Percentiles rank a stretch among this genome's conserved stretches.
phyloP scores from a whole-genome alignment of 106 monocot genomes.

The Dendrobium huoshanense region DNA sequence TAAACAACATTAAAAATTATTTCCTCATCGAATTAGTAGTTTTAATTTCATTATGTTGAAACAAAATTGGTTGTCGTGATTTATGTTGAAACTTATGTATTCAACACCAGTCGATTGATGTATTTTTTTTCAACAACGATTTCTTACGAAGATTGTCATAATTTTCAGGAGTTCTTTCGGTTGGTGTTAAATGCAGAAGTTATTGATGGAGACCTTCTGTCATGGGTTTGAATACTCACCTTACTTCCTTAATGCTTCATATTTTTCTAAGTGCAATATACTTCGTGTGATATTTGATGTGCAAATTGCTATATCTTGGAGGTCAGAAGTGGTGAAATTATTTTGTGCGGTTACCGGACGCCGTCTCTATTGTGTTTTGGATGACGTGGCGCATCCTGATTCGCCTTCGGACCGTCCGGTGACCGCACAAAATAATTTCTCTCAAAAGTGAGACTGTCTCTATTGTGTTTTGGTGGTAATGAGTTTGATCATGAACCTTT shows the following conservation, averaged over 20 bases:
- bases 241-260: neutral
- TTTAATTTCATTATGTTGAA: too few relatives aligned
- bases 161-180: constrained; percentile 71
- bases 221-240: constrained; percentile 47
- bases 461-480: neutral
- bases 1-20: too few relatives aligned
- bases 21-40: too few relatives aligned
- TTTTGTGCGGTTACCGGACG: too few relatives aligned
- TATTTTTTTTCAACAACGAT: neutral
- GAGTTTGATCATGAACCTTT: neutral
- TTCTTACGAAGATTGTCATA: neutral
- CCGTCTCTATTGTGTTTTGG: too few relatives aligned
- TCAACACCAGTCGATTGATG: too few relatives aligned
- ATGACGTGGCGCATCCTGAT: too few relatives aligned
- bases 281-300: neutral
- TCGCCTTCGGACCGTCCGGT: too few relatives aligned
- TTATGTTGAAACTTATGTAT: too few relatives aligned
- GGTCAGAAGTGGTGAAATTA: neutral
- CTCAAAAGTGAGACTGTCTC: neutral
- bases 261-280: neutral
- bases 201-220: constrained; percentile 72
- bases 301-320: neutral
- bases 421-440: too few relatives aligned
- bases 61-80: too few relatives aligned
- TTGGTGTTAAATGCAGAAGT: constrained; percentile 52